Conservation (phyloP, 495 filamentous ascomycete genomes). For the Chaetomium fimeti region DNA sequence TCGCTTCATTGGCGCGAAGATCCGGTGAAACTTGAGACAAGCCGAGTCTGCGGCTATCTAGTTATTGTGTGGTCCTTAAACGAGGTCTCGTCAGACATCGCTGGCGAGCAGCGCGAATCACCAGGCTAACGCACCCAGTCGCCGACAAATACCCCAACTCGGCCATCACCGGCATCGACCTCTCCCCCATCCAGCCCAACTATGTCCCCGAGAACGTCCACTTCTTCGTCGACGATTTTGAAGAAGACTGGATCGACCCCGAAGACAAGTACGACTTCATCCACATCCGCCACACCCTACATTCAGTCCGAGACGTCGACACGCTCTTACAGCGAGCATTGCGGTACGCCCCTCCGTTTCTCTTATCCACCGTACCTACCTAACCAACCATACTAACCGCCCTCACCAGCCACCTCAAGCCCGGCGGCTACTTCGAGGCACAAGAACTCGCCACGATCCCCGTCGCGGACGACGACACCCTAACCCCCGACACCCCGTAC, state of each 20-base stretch:
- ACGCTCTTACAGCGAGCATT: conserved; percentile 39
- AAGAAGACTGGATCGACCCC: conserved; percentile 56
- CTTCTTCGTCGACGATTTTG: conserved; percentile 63
- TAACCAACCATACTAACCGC: conserved; percentile 15
- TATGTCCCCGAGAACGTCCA: conserved; percentile 58
- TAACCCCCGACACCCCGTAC: conserved; percentile 34
- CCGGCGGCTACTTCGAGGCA: conserved; percentile 57
- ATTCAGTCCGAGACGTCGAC: conserved; percentile 45
- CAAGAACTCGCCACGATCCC: conserved; percentile 47
- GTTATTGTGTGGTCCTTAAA: neutral
- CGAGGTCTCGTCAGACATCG: neutral
- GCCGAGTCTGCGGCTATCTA: neutral
- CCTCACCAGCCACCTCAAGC: conserved; percentile 42
- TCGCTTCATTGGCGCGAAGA: neutral
- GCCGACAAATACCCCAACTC: conserved; percentile 48
- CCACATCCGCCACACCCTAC: conserved; percentile 51
- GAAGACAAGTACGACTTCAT: conserved; percentile 58
- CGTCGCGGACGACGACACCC: conserved; percentile 46
- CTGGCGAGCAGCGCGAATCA: neutral
- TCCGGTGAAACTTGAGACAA: neutral
- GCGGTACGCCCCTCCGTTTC: conserved; percentile 28
- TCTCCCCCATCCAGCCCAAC: conserved; percentile 61
- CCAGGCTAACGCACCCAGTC: conserved; percentile 30
- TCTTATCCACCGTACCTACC: neutral
- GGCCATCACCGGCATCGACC: conserved; percentile 62